These are phyloP conservation scores for Haematococcus sp. DNA, from an alignment of 139 green algal species.

Conservation along the genomic window DNA sequence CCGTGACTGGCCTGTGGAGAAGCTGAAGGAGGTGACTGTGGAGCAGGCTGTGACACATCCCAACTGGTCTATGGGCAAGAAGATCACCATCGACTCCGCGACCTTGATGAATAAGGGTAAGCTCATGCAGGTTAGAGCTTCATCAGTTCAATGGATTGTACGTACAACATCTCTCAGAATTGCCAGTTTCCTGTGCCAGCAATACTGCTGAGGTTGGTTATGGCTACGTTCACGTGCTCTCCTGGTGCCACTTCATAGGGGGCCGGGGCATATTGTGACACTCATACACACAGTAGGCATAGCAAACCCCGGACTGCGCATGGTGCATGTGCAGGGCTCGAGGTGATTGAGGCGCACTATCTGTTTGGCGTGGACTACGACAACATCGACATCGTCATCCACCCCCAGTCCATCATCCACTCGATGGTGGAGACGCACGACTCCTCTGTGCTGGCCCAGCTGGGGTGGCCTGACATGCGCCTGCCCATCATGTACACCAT, in stretches of 20 bases:
- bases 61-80: slow-evolving; percentile 97
- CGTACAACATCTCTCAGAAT: too few relatives aligned
- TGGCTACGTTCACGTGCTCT: too few relatives aligned
- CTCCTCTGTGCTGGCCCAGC: slow-evolving; percentile 92
- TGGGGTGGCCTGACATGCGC: slow-evolving; percentile 98
- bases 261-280: too few relatives aligned
- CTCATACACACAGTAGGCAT: too few relatives aligned
- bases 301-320: too few relatives aligned
- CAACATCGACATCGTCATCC: slow-evolving; percentile 99
- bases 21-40: slow-evolving; percentile 72
- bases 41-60: slow-evolving; percentile 72
- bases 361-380: slow-evolving; percentile 96
- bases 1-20: slow-evolving; percentile 92
- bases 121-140: too few relatives aligned
- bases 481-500: slow-evolving; percentile 99
- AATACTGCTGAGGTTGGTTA: background rate
- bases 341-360: slow-evolving; percentile 86
- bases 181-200: too few relatives aligned
- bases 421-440: slow-evolving; percentile 98
- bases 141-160: too few relatives aligned
- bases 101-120: slow-evolving; percentile 99
- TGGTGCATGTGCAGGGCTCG: slow-evolving; percentile 15
- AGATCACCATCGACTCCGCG: slow-evolving; percentile 97
- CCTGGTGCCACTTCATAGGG: too few relatives aligned
- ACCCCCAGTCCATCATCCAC: slow-evolving; percentile 99